These are phyloP conservation scores for Cutaneotrichosporon curvatum DNA, from an alignment of 1,284 basidiomycete genomes.

Conservation along the genomic window DNA sequence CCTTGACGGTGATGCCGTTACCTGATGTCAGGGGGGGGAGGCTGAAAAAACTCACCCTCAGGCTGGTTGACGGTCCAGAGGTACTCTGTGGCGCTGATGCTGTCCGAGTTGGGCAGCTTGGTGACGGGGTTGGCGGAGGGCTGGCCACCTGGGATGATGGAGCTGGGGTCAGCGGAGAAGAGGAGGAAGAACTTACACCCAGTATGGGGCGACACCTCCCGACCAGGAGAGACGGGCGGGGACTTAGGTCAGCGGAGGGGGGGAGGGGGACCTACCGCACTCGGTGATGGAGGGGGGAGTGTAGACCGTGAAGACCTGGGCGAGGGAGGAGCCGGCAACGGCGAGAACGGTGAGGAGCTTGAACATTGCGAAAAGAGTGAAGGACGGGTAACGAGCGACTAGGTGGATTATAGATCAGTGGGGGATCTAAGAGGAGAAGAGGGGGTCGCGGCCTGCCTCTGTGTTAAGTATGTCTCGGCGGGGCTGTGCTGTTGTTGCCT, in stretches of 20 bases:
- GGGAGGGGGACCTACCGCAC: no score
- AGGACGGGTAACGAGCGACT: no score
- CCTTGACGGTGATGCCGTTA: conserved; percentile 33
- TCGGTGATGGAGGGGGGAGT: no score
- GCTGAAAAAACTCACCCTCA: not conserved
- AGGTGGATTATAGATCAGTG: no score
- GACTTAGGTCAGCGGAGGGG: not conserved
- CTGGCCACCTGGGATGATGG: conserved; percentile 38
- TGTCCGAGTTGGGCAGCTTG: conserved; percentile 13
- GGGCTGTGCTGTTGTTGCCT: no score
- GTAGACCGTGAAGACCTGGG: no score
- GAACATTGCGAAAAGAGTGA: no score
- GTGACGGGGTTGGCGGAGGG: conserved; percentile 25
- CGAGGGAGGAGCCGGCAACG: no score
- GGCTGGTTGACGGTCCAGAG: conserved; percentile 38
- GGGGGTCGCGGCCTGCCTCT: no score
- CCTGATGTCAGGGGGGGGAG: not conserved
- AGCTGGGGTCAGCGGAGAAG: conserved; percentile 18
- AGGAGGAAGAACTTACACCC: conserved; percentile 33
- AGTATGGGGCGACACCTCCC: conserved; percentile 35
- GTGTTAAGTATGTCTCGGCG: no score
- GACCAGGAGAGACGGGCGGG: conserved; percentile 29
- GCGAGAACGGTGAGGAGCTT: no score
- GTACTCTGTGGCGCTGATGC: not conserved
- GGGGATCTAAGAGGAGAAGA: no score